These are phyloP conservation scores for Tympanopsis confertula DNA, from an alignment of 2,329 filamentous ascomycete genomes.

Conservation along the genomic window DNA sequence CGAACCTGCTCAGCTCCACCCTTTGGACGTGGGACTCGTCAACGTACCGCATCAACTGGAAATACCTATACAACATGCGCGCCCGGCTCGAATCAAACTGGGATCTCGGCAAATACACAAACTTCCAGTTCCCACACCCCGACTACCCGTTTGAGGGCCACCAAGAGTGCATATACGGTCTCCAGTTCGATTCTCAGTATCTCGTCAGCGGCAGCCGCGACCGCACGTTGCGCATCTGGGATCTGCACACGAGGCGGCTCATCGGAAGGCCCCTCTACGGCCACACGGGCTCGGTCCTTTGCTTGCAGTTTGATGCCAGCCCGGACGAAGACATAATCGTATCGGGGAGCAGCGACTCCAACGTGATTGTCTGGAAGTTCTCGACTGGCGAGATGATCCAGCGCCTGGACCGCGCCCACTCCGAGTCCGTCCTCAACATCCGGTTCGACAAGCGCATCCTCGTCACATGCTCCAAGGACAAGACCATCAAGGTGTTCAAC, in stretches of 20 bases:
- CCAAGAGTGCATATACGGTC: slow-evolving; percentile 83
- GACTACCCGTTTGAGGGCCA: slow-evolving; percentile 72
- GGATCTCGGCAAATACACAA: slow-evolving; percentile 69
- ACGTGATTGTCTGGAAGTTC: slow-evolving; percentile 85
- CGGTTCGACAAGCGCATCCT: slow-evolving; percentile 84
- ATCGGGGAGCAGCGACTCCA: slow-evolving; percentile 85
- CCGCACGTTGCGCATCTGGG: slow-evolving; percentile 78
- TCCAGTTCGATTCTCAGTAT: slow-evolving; percentile 77
- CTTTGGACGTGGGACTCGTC: slow-evolving; percentile 37
- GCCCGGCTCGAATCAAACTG: slow-evolving; percentile 80
- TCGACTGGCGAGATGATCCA: slow-evolving; percentile 78
- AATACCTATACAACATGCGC: slow-evolving; percentile 82
- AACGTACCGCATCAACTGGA: slow-evolving; percentile 71
- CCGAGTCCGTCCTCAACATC: slow-evolving; percentile 85
- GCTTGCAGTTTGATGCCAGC: slow-evolving; percentile 84
- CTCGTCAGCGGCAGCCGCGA: slow-evolving; percentile 91
- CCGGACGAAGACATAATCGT: slow-evolving; percentile 86
- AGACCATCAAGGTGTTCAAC: slow-evolving; percentile 93
- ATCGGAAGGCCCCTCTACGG: slow-evolving; percentile 61
- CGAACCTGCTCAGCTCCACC: slow-evolving; percentile 25
- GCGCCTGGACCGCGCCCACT: slow-evolving; percentile 64
- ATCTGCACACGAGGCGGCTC: slow-evolving; percentile 71
- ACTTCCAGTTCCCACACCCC: slow-evolving; percentile 85
- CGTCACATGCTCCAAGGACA: slow-evolving; percentile 95
- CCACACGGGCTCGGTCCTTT: slow-evolving; percentile 79